Evolutionary conservation across 2,329 filamentous ascomycete species (phyloP), one percentile per base, ranked within the genome.

Genomic region (Ophiosphaerella narmari): DNA sequence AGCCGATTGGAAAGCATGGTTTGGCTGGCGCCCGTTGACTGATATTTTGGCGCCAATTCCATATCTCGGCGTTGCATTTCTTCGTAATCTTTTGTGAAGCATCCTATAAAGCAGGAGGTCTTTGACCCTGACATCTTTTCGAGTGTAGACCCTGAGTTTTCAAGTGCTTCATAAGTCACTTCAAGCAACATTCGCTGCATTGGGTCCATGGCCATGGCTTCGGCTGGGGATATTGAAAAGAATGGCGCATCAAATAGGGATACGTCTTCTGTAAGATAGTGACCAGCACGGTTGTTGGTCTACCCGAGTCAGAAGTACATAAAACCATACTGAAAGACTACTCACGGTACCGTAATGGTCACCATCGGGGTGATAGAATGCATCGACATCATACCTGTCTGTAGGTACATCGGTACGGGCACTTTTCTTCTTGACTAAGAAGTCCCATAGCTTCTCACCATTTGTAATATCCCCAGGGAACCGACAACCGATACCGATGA

Each of bases 401-500:
- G 37, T 11, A 24, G 57, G 57, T 11, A 52, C 38, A n/a, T 60
- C 46, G 21, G 52, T 46, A 4, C 43, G 36, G 21, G 52, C 50
- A n/a, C 46, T 48, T 24, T 39, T 48, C 38, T 49, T 56, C 38
- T 52, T 39, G 5, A 52, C 39, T 37, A 59, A 42, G 21, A 62
- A 46, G 13, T 55, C 46, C 58, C 49, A 63, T 33, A 60, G 39
- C 16, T 57, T 54, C 36, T 60, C 53, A 2, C 51, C 48, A 18
- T 38, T 53, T 3, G 48, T 54, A 9, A 50, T 48, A 29, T 55
- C 53, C 8, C 57, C 55, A 9, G 61, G 61, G 13, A 62, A 58
- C 1, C 55, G 54, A 35, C 52, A 62, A 7, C 62, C 60, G 39
- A 72, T 67, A 39, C 73, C 73, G 41, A 75, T 42, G 57, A 39